Evolutionary conservation across 2,329 filamentous ascomycete species (phyloP), one percentile per base, ranked within the genome.

Genomic region (Aspergillus japonicus): DNA sequence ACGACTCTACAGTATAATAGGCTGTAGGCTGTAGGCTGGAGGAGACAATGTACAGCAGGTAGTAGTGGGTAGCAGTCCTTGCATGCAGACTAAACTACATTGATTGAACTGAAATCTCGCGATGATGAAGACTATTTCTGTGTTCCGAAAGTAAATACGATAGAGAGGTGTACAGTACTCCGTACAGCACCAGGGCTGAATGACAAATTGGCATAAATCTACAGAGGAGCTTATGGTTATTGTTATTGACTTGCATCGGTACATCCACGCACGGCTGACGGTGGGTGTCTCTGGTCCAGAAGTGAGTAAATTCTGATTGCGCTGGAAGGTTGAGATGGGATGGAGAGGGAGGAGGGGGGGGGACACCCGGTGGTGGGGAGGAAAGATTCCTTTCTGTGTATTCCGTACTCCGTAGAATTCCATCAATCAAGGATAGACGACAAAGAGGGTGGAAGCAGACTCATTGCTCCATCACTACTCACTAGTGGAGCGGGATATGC

Each of bases 401-500:
- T n/a, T n/a, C n/a, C n/a, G n/a, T n/a, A n/a, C n/a, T n/a, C n/a
- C n/a, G n/a, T 8, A 44, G 39, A 44, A 16, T 44, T 48, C 47
- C 57, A 33, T 56, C 35, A 52, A 56, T 51, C 48, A 59, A 52
- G 39, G 52, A 39, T 26, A 31, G 31, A 54, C 26, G 31, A 58
- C 14, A 39, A 54, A 21, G 24, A 26, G 39, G 19, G 39, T 16
- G 33, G 19, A 29, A 54, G 33, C 16, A 50, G 31, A 57, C 26
- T 50, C 51, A 24, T 52, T 57, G 60, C 54, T 62, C 35, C 56
- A 57, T 48, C 26, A 57, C 47, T 23, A 23, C 23, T 23, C 23
- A 23, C 2, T 19, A 56, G 56, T 63, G 61, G 63, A 65, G 63
- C 47, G 47, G 47, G 56, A 51, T 54, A 61, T 62, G 62, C 61